Evolutionary conservation across 2,329 filamentous ascomycete species (phyloP).

Genomic region (Clonostachys rhizophaga): DNA sequence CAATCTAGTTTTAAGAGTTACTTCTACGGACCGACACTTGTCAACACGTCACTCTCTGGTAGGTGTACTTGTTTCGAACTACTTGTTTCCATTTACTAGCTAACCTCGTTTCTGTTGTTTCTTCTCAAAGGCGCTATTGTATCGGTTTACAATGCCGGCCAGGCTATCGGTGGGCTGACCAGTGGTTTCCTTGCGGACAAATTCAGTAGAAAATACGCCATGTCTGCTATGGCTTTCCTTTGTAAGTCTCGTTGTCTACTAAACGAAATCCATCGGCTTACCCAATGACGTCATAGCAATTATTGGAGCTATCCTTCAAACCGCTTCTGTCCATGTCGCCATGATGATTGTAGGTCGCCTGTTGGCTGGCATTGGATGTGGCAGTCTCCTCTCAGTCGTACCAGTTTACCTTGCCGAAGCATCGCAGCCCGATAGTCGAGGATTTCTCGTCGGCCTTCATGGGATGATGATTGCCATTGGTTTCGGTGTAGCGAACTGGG

Average conservation of each 20-base stretch:
- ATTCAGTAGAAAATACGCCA: constrained; percentile 25
- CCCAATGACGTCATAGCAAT: constrained; percentile 5
- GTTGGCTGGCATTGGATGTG: constrained; percentile 31
- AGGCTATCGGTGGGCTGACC: constrained; percentile 18
- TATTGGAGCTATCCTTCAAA: constrained; percentile 32
- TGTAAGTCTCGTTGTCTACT: constrained; percentile 1
- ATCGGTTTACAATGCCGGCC: constrained; percentile 22
- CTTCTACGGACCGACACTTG: constrained; percentile 17
- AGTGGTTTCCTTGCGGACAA: constrained; percentile 23
- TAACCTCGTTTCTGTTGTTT: not conserved
- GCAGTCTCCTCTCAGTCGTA: constrained; percentile 20
- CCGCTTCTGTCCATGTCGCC: constrained; percentile 25
- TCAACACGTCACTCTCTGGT: constrained; percentile 15
- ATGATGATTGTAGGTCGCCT: constrained; percentile 33
- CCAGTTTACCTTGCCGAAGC: constrained; percentile 35
- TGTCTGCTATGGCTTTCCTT: constrained; percentile 16
- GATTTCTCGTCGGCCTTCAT: constrained; percentile 33
- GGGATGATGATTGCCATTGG: constrained; percentile 13
- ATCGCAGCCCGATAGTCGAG: constrained; percentile 34
- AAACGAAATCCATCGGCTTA: not conserved
- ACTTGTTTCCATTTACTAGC: not conserved
- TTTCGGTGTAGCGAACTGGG: constrained; percentile 9
- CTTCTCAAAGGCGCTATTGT: constrained; percentile 16
- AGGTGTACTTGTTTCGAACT: not conserved
- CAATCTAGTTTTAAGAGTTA: constrained; percentile 21